phyloP scores from a whole-genome alignment of 2,329 filamentous ascomycete species.

The Parastagonospora nodorum region DNA sequence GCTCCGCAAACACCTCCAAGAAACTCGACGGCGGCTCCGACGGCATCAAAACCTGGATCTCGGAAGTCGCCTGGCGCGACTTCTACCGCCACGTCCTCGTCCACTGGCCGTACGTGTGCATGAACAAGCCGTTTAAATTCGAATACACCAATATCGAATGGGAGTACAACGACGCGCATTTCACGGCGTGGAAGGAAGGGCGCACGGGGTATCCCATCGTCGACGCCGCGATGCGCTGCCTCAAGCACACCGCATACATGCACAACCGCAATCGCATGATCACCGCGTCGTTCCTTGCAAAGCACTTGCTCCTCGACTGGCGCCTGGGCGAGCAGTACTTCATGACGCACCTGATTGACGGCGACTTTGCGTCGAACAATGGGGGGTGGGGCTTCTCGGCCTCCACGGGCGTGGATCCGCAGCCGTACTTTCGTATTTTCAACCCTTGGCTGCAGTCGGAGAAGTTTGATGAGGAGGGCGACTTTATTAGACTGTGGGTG shows the following conservation, averaged over 20 bases:
- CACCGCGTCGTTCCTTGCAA: slow-evolving; percentile 55
- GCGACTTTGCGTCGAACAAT: slow-evolving; percentile 58
- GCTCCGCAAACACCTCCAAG: slow-evolving; percentile 50
- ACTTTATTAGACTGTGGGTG: slow-evolving; percentile 83
- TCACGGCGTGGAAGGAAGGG: slow-evolving; percentile 67
- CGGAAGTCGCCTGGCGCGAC: slow-evolving; percentile 59
- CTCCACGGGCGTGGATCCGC: slow-evolving; percentile 77
- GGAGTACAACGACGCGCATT: slow-evolving; percentile 63
- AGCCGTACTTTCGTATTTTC: slow-evolving; percentile 91
- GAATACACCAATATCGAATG: slow-evolving; percentile 82
- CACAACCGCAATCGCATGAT: slow-evolving; percentile 60
- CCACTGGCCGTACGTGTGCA: slow-evolving; percentile 83
- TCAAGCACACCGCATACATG: slow-evolving; percentile 57
- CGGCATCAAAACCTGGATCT: slow-evolving; percentile 53
- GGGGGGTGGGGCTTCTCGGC: slow-evolving; percentile 71
- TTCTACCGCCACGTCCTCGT: slow-evolving; percentile 69
- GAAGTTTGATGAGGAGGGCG: slow-evolving; percentile 79
- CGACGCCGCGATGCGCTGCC: slow-evolving; percentile 58
- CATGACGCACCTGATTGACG: slow-evolving; percentile 54
- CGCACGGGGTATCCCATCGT: slow-evolving; percentile 54
- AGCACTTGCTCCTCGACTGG: slow-evolving; percentile 58
- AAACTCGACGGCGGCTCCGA: slow-evolving; percentile 58
- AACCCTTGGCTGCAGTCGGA: slow-evolving; percentile 84
- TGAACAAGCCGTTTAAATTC: slow-evolving; percentile 80
- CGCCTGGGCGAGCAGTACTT: slow-evolving; percentile 58